A percentile compares a stretch with the other conserved stretches of the same genome.
Conservation (phyloP, 768 basidiomycete species). For the Termitomyces sp. region DNA sequence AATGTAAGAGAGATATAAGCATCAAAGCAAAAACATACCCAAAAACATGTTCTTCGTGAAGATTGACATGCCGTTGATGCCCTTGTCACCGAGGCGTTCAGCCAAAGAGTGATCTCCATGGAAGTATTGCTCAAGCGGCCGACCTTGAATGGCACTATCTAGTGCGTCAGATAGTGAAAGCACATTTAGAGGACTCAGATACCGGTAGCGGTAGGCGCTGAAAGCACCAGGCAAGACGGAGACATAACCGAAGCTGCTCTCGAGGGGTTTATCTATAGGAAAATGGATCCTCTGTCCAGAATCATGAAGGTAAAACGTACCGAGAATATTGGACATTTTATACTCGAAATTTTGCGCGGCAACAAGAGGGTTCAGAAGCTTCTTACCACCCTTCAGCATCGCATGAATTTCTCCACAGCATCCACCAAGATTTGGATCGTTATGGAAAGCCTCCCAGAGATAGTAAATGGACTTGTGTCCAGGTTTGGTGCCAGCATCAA, state of each 20-base stretch:
- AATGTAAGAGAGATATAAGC: neutral
- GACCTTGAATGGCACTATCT: constrained; percentile 78
- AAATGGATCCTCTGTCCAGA: neutral
- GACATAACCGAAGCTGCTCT: constrained; percentile 94
- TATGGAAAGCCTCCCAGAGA: constrained; percentile 90
- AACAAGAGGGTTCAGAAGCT: constrained; percentile 87
- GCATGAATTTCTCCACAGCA: constrained; percentile 94
- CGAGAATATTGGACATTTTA: constrained; percentile 96
- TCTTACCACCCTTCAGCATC: constrained; percentile 92
- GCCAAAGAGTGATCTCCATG: constrained; percentile 87
- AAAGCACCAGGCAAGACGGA: constrained; percentile 96
- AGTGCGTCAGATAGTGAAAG: neutral
- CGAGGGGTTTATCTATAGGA: constrained; percentile 79
- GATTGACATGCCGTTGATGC: constrained; percentile 94
- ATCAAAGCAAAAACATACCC: constrained; percentile 19
- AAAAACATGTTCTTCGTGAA: constrained; percentile 86
- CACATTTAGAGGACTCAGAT: neutral
- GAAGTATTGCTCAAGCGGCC: constrained; percentile 83
- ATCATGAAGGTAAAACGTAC: constrained; percentile 25
- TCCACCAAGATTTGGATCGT: constrained; percentile 71
- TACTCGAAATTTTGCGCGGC: constrained; percentile 98
- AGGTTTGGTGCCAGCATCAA: constrained; percentile 96
- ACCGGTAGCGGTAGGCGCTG: constrained; percentile 78
- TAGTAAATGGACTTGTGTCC: constrained; percentile 95
- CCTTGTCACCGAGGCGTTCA: constrained; percentile 86